Base-by-base conservation (phyloP, 2,329 filamentous ascomycete genomes). In the Aureobasidium sp. region DNA sequence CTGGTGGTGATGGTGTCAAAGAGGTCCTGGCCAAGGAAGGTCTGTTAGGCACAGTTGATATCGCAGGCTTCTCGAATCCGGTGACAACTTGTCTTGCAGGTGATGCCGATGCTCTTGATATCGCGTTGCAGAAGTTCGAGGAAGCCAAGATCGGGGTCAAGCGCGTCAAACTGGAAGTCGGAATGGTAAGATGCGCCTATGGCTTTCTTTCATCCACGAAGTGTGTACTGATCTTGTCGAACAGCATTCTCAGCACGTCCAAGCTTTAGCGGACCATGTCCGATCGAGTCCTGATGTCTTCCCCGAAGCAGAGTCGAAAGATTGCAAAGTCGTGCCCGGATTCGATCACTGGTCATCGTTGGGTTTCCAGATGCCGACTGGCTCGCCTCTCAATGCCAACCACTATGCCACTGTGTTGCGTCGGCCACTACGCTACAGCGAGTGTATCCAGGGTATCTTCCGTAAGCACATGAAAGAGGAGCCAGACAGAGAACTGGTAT, bases 321-420 rank as follows among this genome's bases (percentile, higher is more conserved):
- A 59, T 13, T 59, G 55, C 27, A 59, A 47, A 36, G 42, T 59
- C 15, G 25, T 59, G 9, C 55, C 55, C 5, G 55, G 27, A 3
- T 18, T 59, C 15, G 40, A 47, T 45, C 55, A 59, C 20, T 59
- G 55, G 55, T 59, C 55, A 9, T 59, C 55, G 27, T 16, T 59
- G 25, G 55, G 55, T 3, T 45, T 59, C 25, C 40, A 59, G 27
- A 45, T 59, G 27, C 55, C 55, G 27, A 59, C 55, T 13, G 55
- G 55, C 40, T 59, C 55, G n/a, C 55, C 55, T 18, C 27, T 59
- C 16, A 47, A 59, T 16, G 55, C 27, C 9, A 59, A 59, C 29
- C 55, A 59, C 10, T 59, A 59, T 20, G 55, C 55, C 7, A 45
- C 55, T 18, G 27, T 59, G 6, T 25, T 59, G 25, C 55, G 55